phyloP scores from a whole-genome alignment of 2,329 filamentous ascomycete species.

The Cucurbitaria berberidis region DNA sequence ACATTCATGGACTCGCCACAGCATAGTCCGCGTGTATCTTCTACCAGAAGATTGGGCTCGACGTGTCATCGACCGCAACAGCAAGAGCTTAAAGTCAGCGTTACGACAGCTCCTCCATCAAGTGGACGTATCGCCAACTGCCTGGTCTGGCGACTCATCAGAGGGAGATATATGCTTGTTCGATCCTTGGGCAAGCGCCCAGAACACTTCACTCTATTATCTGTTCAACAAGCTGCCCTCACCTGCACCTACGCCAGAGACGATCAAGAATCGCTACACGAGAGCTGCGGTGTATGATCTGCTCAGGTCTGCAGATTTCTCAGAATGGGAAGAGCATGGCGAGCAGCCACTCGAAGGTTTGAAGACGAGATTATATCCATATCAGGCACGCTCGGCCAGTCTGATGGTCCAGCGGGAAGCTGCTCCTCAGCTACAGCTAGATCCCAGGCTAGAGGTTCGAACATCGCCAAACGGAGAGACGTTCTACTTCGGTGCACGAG shows the following conservation, averaged over 20 bases:
- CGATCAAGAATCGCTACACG: conserved; percentile 58
- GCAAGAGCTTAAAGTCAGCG: conserved; percentile 53
- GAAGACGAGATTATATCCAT: conserved; percentile 71
- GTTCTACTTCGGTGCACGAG: conserved; percentile 75
- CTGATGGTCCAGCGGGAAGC: conserved; percentile 84
- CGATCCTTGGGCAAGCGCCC: conserved; percentile 50
- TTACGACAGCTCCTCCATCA: conserved; percentile 58
- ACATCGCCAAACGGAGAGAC: conserved; percentile 64
- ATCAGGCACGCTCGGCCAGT: conserved; percentile 80
- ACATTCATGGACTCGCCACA: background rate
- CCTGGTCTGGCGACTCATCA: conserved; percentile 61
- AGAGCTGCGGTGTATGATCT: conserved; percentile 63
- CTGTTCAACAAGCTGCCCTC: conserved; percentile 77
- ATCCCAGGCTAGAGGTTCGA: conserved; percentile 72
- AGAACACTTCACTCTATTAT: conserved; percentile 65
- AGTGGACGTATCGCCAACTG: conserved; percentile 62
- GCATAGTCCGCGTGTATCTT: conserved; percentile 62
- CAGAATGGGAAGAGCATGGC: conserved; percentile 40
- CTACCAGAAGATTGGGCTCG: conserved; percentile 70
- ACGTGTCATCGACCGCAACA: conserved; percentile 58
- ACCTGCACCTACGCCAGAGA: conserved; percentile 63
- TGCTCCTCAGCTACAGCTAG: conserved; percentile 67
- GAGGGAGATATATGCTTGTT: conserved; percentile 33
- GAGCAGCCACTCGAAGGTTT: conserved; percentile 59
- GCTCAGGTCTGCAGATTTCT: conserved; percentile 48